Evolutionary conservation across 179 eudicot species (phyloP).

Genomic region (Camellia oleifera): DNA sequence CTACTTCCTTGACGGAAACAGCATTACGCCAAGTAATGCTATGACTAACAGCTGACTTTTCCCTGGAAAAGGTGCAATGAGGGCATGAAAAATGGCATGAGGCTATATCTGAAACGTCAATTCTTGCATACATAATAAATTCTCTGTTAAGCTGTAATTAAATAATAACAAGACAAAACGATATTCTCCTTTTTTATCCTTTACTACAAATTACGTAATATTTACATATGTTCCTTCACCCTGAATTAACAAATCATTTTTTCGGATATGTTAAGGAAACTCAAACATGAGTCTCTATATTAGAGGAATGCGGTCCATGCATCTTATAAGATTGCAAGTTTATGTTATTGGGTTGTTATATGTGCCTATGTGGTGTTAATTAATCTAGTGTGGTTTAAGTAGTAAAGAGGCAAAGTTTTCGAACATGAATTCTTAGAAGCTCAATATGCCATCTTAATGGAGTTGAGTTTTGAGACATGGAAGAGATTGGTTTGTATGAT

Average conservation of each 20-base stretch:
- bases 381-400: neutral
- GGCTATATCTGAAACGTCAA: neutral
- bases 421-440: neutral
- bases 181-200: neutral
- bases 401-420: neutral
- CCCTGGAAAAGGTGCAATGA: slow-evolving; percentile 45
- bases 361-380: neutral
- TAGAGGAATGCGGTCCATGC: too few species aligned
- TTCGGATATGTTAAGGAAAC: too few species aligned
- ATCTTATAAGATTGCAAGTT: neutral
- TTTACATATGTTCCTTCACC: neutral
- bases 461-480: neutral
- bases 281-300: too few species aligned
- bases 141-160: neutral
- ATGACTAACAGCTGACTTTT: slow-evolving; percentile 91
- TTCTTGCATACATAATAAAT: neutral
- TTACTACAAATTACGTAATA: neutral
- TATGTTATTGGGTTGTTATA: neutral
- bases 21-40: slow-evolving; percentile 75
- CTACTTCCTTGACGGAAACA: slow-evolving; percentile 57
- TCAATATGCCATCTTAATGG: neutral
- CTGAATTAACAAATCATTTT: neutral
- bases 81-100: slow-evolving; percentile 1
- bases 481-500: neutral
- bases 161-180: neutral